Evolutionary conservation across 176 grass and related monocot genomes (phyloP).

Genomic region (Aegilops speltoides): DNA sequence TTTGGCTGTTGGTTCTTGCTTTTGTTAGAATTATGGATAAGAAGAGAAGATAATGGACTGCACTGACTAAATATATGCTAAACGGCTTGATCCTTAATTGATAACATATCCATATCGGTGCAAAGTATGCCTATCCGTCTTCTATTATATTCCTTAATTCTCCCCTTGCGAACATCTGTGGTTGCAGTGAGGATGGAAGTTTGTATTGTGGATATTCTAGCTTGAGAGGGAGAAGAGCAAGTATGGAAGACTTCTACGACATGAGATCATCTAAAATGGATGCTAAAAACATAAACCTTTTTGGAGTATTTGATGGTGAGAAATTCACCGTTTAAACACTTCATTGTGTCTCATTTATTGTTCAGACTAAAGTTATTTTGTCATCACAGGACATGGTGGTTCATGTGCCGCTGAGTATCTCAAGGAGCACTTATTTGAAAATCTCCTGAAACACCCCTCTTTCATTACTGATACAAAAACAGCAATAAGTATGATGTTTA

Average conservation of each 20-base stretch:
- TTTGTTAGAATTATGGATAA: too few species aligned
- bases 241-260: constrained; percentile 84
- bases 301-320: constrained; percentile 90
- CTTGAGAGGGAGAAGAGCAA: constrained; percentile 77
- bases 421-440: constrained; percentile 78
- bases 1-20: too few species aligned
- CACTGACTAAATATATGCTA: too few species aligned
- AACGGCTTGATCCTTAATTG: too few species aligned
- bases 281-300: constrained; percentile 63
- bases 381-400: constrained; percentile 79
- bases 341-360: constrained; percentile 1
- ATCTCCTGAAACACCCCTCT: constrained; percentile 70
- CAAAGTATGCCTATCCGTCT: neutral
- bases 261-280: constrained; percentile 56
- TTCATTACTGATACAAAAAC: constrained; percentile 78
- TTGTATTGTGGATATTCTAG: constrained; percentile 81
- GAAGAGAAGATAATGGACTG: too few species aligned
- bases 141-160: constrained; percentile 17
- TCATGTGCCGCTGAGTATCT: constrained; percentile 74
- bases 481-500: constrained; percentile 69
- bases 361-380: constrained; percentile 30
- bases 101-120: too few species aligned
- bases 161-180: constrained; percentile 36
- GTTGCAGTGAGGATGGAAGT: constrained; percentile 69
- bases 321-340: constrained; percentile 14